Evolutionary conservation across 2,329 filamentous ascomycete species (phyloP).

Genomic region (Pyricularia sp.): DNA sequence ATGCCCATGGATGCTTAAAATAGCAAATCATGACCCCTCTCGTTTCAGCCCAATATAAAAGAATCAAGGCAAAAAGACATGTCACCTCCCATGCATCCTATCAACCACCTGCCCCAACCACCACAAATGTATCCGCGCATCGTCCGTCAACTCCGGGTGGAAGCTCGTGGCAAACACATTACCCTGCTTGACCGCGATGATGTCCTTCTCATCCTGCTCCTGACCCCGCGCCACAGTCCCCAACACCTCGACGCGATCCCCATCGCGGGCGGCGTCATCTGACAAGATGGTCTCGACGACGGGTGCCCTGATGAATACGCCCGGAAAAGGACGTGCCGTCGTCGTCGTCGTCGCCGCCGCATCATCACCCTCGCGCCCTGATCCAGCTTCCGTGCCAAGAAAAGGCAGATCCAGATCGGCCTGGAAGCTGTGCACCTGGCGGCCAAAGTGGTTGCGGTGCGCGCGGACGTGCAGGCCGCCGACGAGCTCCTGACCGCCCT

Average conservation of each 20-base stretch:
- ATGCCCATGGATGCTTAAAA: not conserved
- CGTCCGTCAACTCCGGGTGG: constrained; percentile 85
- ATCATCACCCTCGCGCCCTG: constrained; percentile 8
- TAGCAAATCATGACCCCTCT: not conserved
- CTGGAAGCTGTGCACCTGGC: constrained; percentile 88
- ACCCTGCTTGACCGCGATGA: constrained; percentile 81
- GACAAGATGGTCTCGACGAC: constrained; percentile 70
- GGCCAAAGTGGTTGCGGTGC: constrained; percentile 89
- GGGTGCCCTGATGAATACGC: constrained; percentile 89
- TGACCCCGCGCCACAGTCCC: constrained; percentile 36
- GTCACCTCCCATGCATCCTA: constrained; percentile 9
- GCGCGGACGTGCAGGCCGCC: constrained; percentile 86
- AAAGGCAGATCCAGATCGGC: constrained; percentile 66
- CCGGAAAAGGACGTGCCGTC: constrained; percentile 51
- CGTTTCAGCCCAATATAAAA: not conserved
- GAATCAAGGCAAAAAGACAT: not conserved
- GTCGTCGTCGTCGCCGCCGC: too few relatives aligned
- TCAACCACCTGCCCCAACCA: constrained; percentile 68
- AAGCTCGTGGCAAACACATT: constrained; percentile 95
- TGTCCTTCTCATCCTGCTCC: constrained; percentile 43
- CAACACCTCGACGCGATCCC: constrained; percentile 37
- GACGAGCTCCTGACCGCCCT: constrained; percentile 85
- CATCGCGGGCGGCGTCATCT: constrained; percentile 17
- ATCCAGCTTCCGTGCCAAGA: constrained; percentile 28
- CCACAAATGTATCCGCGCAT: constrained; percentile 85